Evolutionary conservation across 2,329 filamentous ascomycete species (phyloP).

Genomic region (Albophoma yamanashiensis): DNA sequence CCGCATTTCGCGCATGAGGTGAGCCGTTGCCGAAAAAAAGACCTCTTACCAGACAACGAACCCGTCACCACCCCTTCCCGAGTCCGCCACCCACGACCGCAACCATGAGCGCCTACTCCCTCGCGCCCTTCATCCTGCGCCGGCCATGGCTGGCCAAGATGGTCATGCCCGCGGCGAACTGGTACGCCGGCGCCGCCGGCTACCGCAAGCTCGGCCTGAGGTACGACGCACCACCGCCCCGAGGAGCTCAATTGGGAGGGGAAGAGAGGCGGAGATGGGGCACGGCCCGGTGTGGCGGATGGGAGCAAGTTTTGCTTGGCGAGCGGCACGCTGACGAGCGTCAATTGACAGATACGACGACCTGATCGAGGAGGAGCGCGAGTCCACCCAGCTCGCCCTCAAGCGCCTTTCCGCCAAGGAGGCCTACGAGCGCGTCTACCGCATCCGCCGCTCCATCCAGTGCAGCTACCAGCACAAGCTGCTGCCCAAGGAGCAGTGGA

Average conservation of each 20-base stretch:
- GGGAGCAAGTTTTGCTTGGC: background rate
- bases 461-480: conserved; percentile 53
- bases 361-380: conserved; percentile 86
- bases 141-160: conserved; percentile 73
- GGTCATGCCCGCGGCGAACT: conserved; percentile 72
- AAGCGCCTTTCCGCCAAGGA: conserved; percentile 85
- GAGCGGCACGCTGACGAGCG: conserved; percentile 11
- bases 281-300: background rate
- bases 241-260: background rate
- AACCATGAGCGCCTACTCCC: conserved; percentile 57
- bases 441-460: conserved; percentile 90
- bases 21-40: conserved; percentile 9
- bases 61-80: background rate
- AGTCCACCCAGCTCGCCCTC: conserved; percentile 75
- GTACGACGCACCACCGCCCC: conserved; percentile 37
- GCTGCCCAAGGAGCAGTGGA: conserved; percentile 51
- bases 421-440: conserved; percentile 94
- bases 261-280: background rate
- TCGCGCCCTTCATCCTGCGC: conserved; percentile 66
- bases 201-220: conserved; percentile 88
- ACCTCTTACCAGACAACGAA: background rate
- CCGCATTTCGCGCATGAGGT: conserved; percentile 21
- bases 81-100: conserved; percentile 12
- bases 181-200: conserved; percentile 82
- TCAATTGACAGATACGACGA: conserved; percentile 67